Base-by-base conservation (phyloP, 345 rosid species). In the Eucalyptus sp. region DNA sequence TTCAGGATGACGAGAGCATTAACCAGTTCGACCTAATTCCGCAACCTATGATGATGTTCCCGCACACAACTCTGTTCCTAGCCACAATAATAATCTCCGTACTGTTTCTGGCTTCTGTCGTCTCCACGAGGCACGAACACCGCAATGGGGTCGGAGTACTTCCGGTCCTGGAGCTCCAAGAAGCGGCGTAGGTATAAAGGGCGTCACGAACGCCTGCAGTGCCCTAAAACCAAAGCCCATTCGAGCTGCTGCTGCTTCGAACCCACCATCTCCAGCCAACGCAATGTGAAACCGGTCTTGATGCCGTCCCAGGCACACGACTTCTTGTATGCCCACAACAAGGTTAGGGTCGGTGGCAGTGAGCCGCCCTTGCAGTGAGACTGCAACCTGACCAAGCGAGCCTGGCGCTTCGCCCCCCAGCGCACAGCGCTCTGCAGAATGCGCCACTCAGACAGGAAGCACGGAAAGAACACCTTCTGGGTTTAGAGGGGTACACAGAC, bases 161-260 rank as follows among this genome's bases (percentile, higher is more conserved):
- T 76, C 29, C 15, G 8, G 25, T 76, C 83, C 83, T 76, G 3
- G 48, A 37, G 48, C 27, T 76, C 83, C 27, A 20, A 37, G 15
- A 37, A 20, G 46, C 2, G 0, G 83, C 14, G 0, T 71, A 0
- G 83, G 27, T 76, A 76, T 18, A 41, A 76, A 16, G 79, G 79
- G 10, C 0, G 79, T 66, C 79, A 16, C 37, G 16, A 14, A n/a
- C 2, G 0, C 0, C 76, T 64, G 0, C 79, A 31, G 43, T 66
- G 41, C 79, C 7, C 43, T 31, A 15, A 37, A 76, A 10, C 83
- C 8, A 0, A 76, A 18, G 46, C 81, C 46, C 27, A 3, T 37
- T 44, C 83, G 13, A 76, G 27, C 83, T 76, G 83, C 83, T 37
- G 83, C 27, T 3, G 15, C 14, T 0, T 37, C 46, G 44, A 76